Base-by-base conservation (phyloP, 805 yeast species). In the Candida glaebosa region DNA sequence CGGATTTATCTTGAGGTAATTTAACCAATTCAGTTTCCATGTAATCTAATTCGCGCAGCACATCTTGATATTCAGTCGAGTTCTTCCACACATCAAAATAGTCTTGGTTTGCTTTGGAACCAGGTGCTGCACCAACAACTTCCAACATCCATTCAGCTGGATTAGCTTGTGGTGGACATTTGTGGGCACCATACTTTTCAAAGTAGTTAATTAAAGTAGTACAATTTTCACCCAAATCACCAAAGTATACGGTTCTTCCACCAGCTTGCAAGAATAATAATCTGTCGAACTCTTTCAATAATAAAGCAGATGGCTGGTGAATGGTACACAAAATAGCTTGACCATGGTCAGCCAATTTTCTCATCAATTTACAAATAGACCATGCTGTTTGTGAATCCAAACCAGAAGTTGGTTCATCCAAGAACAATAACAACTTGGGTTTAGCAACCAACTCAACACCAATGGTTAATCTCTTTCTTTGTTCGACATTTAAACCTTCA, bases 141-240 rank as follows among this genome's bases (percentile, higher is more conserved):
- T 84, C 84, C 63, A 88, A 70, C 95, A 88, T 88, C 95, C 95
- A 88, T 67, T 87, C 96, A 10, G 69, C 69, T 6, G 69, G 69
- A 46, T 64, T 64, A 8, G 70, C 65, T 50, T 63, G 65, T 26
- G 46, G 40, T n/a, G 71, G 71, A 56, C 71, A 65, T 34, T 56
- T 56, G 37, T 57, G 63, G 31, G 90, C 88, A 25, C 96, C 86
- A 57, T 82, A 65, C 50, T 73, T 73, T 64, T 84, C 90, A 54
- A 84, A 84, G 60, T 84, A 85, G 43, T 69, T 58, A 35, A 81
- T 75, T 60, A 85, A 69, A 3, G 80, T 68, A 28, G 51, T 44
- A 39, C 85, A 82, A 56, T 78, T 76, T 45, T 72, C 68, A 49
- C 93, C 93, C 52, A 84, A 79, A 48, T 84, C 89, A 52, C 95